Conservation (phyloP, 2,329 filamentous ascomycete genomes). For the Penicillium sp. region DNA sequence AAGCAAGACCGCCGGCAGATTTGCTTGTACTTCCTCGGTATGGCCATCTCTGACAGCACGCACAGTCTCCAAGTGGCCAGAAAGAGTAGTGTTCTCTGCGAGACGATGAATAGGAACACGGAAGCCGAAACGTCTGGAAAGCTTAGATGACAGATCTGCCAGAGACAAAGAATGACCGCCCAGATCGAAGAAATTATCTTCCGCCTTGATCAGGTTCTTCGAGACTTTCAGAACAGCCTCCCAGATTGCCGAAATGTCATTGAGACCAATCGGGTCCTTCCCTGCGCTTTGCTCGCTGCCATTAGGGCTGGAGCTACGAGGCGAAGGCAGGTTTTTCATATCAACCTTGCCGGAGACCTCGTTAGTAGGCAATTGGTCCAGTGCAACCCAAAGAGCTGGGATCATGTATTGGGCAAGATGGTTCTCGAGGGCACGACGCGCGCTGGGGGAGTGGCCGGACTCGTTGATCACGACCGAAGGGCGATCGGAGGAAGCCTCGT, state of each 20-base stretch:
- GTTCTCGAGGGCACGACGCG: conserved; percentile 63
- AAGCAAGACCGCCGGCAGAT: conserved; percentile 67
- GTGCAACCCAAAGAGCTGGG: conserved; percentile 71
- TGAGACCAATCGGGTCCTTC: conserved; percentile 64
- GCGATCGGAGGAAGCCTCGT: conserved; percentile 59
- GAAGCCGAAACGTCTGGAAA: conserved; percentile 71
- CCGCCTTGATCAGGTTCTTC: conserved; percentile 59
- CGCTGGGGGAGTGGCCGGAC: conserved; percentile 68
- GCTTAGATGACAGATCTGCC: conserved; percentile 70
- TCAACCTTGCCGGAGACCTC: conserved; percentile 78
- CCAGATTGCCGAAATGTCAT: conserved; percentile 71
- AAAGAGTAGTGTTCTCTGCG: conserved; percentile 68
- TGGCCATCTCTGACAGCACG: conserved; percentile 69
- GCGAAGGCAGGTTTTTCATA: conserved; percentile 67
- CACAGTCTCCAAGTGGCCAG: conserved; percentile 71
- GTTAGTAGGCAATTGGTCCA: conserved; percentile 70
- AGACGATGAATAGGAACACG: conserved; percentile 69
- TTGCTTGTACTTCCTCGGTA: conserved; percentile 71
- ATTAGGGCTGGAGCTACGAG: conserved; percentile 53
- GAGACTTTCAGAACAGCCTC: conserved; percentile 68
- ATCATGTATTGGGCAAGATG: conserved; percentile 82
- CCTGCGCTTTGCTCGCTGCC: conserved; percentile 49
- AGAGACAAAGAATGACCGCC: conserved; percentile 76
- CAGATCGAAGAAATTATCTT: conserved; percentile 78
- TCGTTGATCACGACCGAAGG: conserved; percentile 66